A percentile compares a stretch with the other conserved stretches of the same genome.
Evolutionary conservation across 805 yeast species (phyloP).

Genomic region (Pichia membranifaciens): DNA sequence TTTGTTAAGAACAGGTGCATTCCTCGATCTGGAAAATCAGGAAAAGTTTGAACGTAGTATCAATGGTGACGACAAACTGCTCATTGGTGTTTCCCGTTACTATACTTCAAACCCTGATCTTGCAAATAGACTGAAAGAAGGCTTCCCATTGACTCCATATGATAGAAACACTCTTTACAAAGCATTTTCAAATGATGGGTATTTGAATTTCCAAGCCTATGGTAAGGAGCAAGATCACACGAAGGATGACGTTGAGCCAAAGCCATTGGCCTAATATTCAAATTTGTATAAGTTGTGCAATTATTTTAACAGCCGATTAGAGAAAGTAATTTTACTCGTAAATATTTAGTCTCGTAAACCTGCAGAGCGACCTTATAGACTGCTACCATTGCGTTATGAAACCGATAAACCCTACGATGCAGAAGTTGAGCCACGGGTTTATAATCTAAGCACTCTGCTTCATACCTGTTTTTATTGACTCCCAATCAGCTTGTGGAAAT

Average conservation of each 20-base stretch:
- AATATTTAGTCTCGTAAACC: too few relatives aligned
- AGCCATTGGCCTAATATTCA: slow-evolving; percentile 11
- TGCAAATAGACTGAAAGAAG: slow-evolving; percentile 32
- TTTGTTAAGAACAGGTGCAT: slow-evolving; percentile 22
- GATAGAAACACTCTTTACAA: slow-evolving; percentile 37
- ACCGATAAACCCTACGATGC: too few relatives aligned
- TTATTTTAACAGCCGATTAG: too few relatives aligned
- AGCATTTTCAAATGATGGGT: slow-evolving; percentile 11
- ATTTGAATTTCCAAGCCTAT: slow-evolving; percentile 10
- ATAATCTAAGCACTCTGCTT: too few relatives aligned
- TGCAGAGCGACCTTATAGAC: too few relatives aligned
- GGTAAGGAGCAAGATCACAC: slow-evolving; percentile 14
- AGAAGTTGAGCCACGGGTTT: too few relatives aligned
- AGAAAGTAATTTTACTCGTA: too few relatives aligned
- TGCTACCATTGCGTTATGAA: too few relatives aligned
- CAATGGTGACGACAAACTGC: slow-evolving; percentile 34
- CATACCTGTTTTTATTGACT: too few relatives aligned
- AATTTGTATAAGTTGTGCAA: too few relatives aligned
- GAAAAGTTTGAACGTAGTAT: slow-evolving; percentile 11
- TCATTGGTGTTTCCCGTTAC: slow-evolving; percentile 31
- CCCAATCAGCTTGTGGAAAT: too few relatives aligned
- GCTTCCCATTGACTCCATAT: slow-evolving; percentile 31
- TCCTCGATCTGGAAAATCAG: slow-evolving; percentile 23
- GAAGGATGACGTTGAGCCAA: slow-evolving; percentile 11
- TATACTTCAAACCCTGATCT: slow-evolving; percentile 16